phyloP scores from a whole-genome alignment of 129 eudicot genomes.

The Calendula officinalis region DNA sequence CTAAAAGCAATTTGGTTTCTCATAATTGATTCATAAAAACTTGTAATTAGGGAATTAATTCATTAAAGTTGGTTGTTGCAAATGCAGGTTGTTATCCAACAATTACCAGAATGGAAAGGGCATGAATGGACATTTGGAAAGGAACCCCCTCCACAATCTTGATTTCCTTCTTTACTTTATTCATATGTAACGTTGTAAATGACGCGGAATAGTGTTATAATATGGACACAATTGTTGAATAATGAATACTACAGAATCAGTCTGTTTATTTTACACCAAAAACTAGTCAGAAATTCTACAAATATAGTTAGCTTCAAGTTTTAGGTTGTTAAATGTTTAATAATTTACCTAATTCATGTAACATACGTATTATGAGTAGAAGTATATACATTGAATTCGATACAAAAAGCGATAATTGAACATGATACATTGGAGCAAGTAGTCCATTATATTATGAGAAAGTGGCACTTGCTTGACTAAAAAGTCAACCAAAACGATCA shows the following conservation, averaged over 20 bases:
- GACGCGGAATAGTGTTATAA: slow-evolving; percentile 5
- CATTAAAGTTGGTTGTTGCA: slow-evolving; percentile 14
- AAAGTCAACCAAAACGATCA: slow-evolving; percentile 28
- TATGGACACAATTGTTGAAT: not conserved
- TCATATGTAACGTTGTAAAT: slow-evolving; percentile 21
- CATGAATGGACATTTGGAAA: slow-evolving; percentile 82
- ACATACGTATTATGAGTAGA: too few relatives aligned
- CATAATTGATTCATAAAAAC: not conserved
- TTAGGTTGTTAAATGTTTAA: too few relatives aligned
- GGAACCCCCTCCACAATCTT: slow-evolving; percentile 49
- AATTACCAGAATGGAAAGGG: slow-evolving; percentile 94
- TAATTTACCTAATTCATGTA: too few relatives aligned
- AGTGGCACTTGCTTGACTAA: not conserved
- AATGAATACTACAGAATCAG: not conserved
- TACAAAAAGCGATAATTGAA: not conserved
- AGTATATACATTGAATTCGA: slow-evolving; percentile 15
- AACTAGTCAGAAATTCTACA: too few relatives aligned
- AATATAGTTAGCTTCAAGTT: too few relatives aligned
- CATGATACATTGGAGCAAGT: slow-evolving; percentile 21
- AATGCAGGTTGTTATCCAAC: slow-evolving; percentile 80
- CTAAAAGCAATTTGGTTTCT: not conserved
- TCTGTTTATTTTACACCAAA: not conserved
- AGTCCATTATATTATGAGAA: slow-evolving; percentile 16
- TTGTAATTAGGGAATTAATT: not conserved
- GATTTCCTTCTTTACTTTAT: slow-evolving; percentile 13